phyloP scores from a whole-genome alignment of 352 stramenopile genomes.

The Peronospora belbahrii region DNA sequence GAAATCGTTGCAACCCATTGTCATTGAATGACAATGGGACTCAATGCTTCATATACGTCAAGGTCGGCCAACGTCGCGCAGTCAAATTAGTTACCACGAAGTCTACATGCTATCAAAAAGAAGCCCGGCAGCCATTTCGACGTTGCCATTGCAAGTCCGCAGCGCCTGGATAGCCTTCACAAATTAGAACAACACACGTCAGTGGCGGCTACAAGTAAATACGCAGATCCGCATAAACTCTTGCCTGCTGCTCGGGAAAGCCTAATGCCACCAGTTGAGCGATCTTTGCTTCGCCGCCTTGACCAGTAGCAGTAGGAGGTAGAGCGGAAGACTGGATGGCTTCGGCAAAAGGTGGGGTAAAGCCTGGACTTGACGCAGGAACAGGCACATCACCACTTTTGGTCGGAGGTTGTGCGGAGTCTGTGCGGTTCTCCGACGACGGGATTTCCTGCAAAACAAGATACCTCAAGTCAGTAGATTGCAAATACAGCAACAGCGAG shows the following conservation, averaged over 20 bases:
- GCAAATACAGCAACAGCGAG: constrained; percentile 11
- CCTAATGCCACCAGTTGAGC: constrained; percentile 54
- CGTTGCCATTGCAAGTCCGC: constrained; percentile 64
- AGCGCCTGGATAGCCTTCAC: constrained; percentile 54
- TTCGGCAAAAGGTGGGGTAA: constrained; percentile 5
- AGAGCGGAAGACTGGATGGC: constrained; percentile 12
- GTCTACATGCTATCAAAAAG: constrained; percentile 65
- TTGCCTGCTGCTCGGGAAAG: constrained; percentile 53
- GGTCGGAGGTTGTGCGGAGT: constrained; percentile 16
- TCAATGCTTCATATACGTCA: constrained; percentile 12
- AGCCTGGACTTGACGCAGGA: constrained; percentile 20
- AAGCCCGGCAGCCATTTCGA: constrained; percentile 73
- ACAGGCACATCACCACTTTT: constrained; percentile 23
- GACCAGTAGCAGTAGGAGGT: constrained; percentile 12
- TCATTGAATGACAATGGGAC: not conserved
- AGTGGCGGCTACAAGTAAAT: constrained; percentile 7
- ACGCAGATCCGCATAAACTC: not conserved
- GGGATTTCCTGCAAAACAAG: constrained; percentile 50
- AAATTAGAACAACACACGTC: constrained; percentile 15
- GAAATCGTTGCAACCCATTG: constrained; percentile 31
- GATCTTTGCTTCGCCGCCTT: constrained; percentile 45
- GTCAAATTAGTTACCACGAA: constrained; percentile 14
- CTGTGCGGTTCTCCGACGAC: constrained; percentile 39
- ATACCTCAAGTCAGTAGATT: constrained; percentile 9
- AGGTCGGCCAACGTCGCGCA: constrained; percentile 12